Base-by-base conservation (phyloP, 1,284 basidiomycete species). In the Rhodotorula sp. region DNA sequence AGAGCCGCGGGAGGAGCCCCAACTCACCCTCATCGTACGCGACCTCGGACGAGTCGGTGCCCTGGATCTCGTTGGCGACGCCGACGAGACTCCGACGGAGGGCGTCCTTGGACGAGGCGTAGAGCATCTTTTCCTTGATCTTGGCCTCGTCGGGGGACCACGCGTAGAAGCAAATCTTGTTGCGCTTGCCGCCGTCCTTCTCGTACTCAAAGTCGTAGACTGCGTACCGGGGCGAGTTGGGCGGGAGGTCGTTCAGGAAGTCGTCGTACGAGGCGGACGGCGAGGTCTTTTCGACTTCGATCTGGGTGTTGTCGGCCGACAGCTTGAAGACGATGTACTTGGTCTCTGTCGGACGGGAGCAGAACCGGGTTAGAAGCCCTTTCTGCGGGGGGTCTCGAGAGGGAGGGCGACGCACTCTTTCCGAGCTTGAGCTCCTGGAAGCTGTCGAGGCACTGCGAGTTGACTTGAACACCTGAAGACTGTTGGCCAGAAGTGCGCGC, bases 51-150 rank as follows among this genome's bases (percentile, higher is more conserved):
- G 79, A 84, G 73, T 94, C 93, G 67, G 92, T 97, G 70, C 88
- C 95, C 84, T 98, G 95, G 77, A 98, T 87, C 82, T 97, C 93
- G 75, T 85, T 71, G 0, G 86, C 85, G 77, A 93, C 86, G 60
- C 92, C 92, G 26, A 87, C 81, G 74, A 97, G 86, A 59, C 86
- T 81, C 74, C 87, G 87, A 80, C 88, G 88, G 70, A 99, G 83
- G 18, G 90, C 91, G 58, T 95, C 92, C 83, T 90, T 92, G 76
- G 96, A 98, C 34, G 93, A 90, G 57, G 96, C 91, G 83, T 88
- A 92, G 79, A 97, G 80, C 95, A 99, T 98, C 90, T 97, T 98
- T 80, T 87, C 84, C 85, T 90, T 95, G 83, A 97, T 86, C 85
- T 88, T 91, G 65, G 93, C 88, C 57, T 85, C 84, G 80, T 97